A percentile compares a stretch with the other conserved stretches of the same genome.
Conservation (phyloP, 176 grass and related monocot genomes). For the Oryza coarctata region DNA sequence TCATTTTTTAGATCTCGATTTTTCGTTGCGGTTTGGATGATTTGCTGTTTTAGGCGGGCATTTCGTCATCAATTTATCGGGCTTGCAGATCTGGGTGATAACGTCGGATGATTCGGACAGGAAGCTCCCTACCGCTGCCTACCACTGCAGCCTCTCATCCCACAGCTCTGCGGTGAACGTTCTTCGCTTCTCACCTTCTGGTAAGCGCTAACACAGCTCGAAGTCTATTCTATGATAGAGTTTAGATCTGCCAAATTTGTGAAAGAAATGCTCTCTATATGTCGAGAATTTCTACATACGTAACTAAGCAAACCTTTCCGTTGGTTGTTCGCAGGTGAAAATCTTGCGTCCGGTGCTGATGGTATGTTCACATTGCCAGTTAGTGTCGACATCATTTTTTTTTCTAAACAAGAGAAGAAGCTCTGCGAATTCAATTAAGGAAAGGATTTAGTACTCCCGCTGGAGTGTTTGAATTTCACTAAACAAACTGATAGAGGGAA, state of each 20-base stretch:
- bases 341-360: slow-evolving; percentile 81
- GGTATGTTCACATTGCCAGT: slow-evolving; percentile 49
- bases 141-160: slow-evolving; percentile 65
- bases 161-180: slow-evolving; percentile 82
- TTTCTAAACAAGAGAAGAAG: not conserved
- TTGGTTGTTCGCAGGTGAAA: slow-evolving; percentile 56
- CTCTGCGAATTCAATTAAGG: not conserved
- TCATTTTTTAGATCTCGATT: not conserved
- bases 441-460: not conserved
- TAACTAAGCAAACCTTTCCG: not conserved
- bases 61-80: slow-evolving; percentile 2
- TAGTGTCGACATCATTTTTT: not conserved
- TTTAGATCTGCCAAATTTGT: not conserved
- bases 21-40: not conserved
- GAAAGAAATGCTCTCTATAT: not conserved
- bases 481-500: not conserved
- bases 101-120: slow-evolving; percentile 48
- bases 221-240: not conserved
- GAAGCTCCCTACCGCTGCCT: slow-evolving; percentile 74
- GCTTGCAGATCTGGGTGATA: slow-evolving; percentile 71
- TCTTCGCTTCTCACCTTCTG: slow-evolving; percentile 92
- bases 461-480: not conserved
- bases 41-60: not conserved
- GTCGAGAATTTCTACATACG: not conserved
- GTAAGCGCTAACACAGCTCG: slow-evolving; percentile 16